Evolutionary conservation across 371 early-diverging fungal species (phyloP).

Genomic region (Mortierella sp.): DNA sequence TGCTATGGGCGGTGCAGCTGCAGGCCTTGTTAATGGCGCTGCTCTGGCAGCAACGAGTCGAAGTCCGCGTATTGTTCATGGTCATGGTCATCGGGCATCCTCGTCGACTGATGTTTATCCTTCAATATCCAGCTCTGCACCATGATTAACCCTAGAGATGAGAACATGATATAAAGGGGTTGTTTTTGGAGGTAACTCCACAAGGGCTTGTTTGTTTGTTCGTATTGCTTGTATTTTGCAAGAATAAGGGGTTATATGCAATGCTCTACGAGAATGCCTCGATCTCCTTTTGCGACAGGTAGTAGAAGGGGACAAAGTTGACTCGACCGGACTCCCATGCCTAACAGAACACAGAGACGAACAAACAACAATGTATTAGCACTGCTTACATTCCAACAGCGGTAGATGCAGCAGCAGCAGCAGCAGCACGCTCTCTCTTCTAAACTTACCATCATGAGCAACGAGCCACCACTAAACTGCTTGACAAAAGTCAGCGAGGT

Average conservation of each 20-base stretch:
- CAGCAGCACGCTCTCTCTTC: neutral
- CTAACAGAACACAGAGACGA: too few relatives aligned
- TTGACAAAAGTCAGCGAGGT: slow-evolving; percentile 30
- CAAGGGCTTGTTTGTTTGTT: too few relatives aligned
- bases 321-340: slow-evolving; percentile 47
- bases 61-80: slow-evolving; percentile 9
- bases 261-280: slow-evolving; percentile 9
- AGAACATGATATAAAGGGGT: too few relatives aligned
- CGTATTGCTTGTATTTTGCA: too few relatives aligned
- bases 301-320: slow-evolving; percentile 39
- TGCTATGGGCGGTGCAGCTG: slow-evolving; percentile 48
- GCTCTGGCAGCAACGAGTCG: slow-evolving; percentile 8
- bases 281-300: slow-evolving; percentile 15
- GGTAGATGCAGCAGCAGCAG: neutral
- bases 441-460: slow-evolving; percentile 32
- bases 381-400: too few relatives aligned
- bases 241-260: too few relatives aligned
- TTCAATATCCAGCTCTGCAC: slow-evolving; percentile 33
- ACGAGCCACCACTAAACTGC: slow-evolving; percentile 16
- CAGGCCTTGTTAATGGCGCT: slow-evolving; percentile 32
- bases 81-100: slow-evolving; percentile 4
- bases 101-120: slow-evolving; percentile 11
- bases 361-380: too few relatives aligned
- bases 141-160: too few relatives aligned
- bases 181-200: too few relatives aligned